A percentile compares a stretch with the other conserved stretches of the same genome.
Conservation (phyloP, 2,329 filamentous ascomycete species). For the Pseudocercospora cruenta region DNA sequence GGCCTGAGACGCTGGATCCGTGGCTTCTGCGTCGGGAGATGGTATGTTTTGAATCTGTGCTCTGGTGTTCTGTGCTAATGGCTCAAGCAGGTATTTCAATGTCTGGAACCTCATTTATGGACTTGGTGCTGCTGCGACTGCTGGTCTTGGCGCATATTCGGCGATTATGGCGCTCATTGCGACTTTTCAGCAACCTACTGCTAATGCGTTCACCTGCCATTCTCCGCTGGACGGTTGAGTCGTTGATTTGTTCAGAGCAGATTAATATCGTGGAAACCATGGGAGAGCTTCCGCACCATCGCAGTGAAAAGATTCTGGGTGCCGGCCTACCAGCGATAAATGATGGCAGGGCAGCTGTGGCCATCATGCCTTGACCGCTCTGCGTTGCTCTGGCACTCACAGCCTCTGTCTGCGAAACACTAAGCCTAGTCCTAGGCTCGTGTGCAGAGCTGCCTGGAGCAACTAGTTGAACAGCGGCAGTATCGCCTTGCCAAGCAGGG, state of each 20-base stretch:
- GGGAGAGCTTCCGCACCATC: too few species aligned
- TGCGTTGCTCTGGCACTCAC: too few species aligned
- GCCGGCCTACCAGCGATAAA: too few species aligned
- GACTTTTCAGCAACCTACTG: neutral
- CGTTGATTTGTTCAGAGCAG: neutral
- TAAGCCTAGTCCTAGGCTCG: too few species aligned
- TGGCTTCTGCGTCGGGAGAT: constrained; percentile 40
- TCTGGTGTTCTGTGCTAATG: neutral
- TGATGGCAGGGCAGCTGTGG: too few species aligned
- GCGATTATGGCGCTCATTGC: neutral
- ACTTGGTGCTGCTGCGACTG: neutral
- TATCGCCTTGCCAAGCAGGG: too few species aligned
- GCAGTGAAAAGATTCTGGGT: too few species aligned
- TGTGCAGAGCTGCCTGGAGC: too few species aligned
- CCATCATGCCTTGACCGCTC: too few species aligned
- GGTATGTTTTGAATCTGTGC: neutral
- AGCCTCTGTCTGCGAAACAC: too few species aligned
- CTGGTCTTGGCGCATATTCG: neutral
- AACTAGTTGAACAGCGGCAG: too few species aligned
- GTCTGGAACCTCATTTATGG: neutral
- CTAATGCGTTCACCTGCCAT: neutral
- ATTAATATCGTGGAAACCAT: too few species aligned
- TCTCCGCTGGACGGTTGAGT: neutral
- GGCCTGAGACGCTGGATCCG: constrained; percentile 47
- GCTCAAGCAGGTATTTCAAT: neutral